A percentile compares a stretch with the other conserved stretches of the same genome.
Evolutionary conservation across 345 rosid species (phyloP).

Genomic region (Arabidopsis suecica): DNA sequence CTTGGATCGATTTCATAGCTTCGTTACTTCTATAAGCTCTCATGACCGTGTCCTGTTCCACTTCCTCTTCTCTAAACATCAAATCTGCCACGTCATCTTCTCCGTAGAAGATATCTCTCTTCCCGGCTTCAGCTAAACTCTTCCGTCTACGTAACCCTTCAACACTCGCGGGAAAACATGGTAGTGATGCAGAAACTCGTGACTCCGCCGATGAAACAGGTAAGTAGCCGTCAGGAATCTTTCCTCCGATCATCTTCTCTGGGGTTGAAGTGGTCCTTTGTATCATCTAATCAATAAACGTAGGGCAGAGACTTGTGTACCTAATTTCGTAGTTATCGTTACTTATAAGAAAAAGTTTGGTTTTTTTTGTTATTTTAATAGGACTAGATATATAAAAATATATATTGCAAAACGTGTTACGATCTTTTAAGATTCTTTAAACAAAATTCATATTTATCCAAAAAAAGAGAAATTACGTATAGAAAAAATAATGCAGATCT

Average conservation of each 20-base stretch:
- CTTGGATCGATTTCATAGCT: conserved; percentile 37
- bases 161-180: conserved; percentile 22
- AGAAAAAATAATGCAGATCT: background rate
- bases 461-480: background rate
- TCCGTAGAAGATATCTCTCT: conserved; percentile 32
- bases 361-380: background rate
- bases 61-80: conserved; percentile 39
- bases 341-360: conserved; percentile 24
- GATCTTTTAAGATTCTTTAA: conserved; percentile 13
- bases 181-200: conserved; percentile 9
- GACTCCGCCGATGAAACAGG: conserved; percentile 12
- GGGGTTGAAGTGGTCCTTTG: background rate
- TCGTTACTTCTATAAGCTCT: conserved; percentile 41
- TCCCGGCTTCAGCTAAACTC: background rate
- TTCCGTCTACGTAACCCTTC: conserved; percentile 18
- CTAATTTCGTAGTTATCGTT: conserved; percentile 32
- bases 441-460: conserved; percentile 1
- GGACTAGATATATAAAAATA: background rate
- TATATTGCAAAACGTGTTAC: background rate
- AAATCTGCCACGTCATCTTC: conserved; percentile 35
- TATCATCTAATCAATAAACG: background rate
- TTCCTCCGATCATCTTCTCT: conserved; percentile 20
- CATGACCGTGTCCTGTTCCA: conserved; percentile 40
- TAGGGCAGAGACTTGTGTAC: conserved; percentile 21
- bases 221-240: background rate